These are phyloP conservation scores for Nitzschia palea DNA, from an alignment of 108 stramenopile species.

Conservation along the genomic window DNA sequence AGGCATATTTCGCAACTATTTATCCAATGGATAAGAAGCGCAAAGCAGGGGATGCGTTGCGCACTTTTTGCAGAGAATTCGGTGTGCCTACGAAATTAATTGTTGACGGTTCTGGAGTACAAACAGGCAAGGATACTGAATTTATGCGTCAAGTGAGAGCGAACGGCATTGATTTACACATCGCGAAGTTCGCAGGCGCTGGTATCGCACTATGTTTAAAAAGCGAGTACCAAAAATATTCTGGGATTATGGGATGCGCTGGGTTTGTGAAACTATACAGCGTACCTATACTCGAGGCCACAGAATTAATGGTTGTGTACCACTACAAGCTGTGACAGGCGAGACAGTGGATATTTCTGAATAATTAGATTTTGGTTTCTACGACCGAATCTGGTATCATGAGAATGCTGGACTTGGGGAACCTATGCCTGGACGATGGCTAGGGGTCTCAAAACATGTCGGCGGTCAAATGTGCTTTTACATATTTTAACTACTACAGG, in stretches of 20 bases:
- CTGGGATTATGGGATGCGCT: slow-evolving; percentile 1
- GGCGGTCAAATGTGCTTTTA: too few species aligned
- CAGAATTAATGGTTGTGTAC: too few species aligned
- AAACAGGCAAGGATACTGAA: background rate
- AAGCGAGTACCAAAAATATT: background rate
- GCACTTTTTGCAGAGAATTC: slow-evolving; percentile 5
- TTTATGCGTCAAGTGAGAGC: background rate
- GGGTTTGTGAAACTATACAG: background rate
- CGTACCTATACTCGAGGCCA: too few species aligned
- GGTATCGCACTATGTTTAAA: slow-evolving; percentile 11
- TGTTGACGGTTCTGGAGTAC: slow-evolving; percentile 27
- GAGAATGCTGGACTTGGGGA: too few species aligned
- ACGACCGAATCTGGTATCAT: too few species aligned
- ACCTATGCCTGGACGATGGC: too few species aligned
- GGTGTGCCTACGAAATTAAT: slow-evolving; percentile 38
- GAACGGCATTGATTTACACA: slow-evolving; percentile 3
- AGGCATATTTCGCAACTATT: slow-evolving; percentile 18
- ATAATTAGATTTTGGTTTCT: too few species aligned
- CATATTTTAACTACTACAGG: too few species aligned
- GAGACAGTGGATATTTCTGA: too few species aligned
- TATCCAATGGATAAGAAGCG: slow-evolving; percentile 10
- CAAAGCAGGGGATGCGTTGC: slow-evolving; percentile 29
- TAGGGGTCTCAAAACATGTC: too few species aligned
- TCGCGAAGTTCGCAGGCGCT: slow-evolving; percentile 14
- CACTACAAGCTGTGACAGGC: too few species aligned